These are phyloP conservation scores for Diplodia sapinea DNA, from an alignment of 2,329 filamentous ascomycete species.

Conservation along the genomic window DNA sequence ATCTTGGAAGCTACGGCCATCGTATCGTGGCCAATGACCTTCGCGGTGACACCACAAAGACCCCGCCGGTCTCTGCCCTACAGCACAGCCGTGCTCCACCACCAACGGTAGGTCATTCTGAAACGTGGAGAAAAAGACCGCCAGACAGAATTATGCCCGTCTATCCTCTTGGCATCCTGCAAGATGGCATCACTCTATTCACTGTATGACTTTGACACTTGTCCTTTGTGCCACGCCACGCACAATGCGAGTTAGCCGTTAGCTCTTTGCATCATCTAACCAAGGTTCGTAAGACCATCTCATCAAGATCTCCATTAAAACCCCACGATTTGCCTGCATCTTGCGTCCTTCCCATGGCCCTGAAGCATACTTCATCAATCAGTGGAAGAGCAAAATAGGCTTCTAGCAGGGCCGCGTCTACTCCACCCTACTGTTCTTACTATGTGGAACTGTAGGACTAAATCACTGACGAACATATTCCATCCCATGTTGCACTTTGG, in stretches of 20 bases:
- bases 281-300: neutral
- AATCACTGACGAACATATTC: slow-evolving; percentile 54
- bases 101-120: neutral
- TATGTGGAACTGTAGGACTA: slow-evolving; percentile 54
- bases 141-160: neutral
- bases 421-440: slow-evolving; percentile 56
- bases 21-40: neutral
- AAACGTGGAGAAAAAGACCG: neutral
- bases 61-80: neutral
- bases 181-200: neutral
- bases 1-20: neutral
- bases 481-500: neutral
- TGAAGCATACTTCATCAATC: slow-evolving; percentile 57
- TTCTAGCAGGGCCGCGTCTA: slow-evolving; percentile 61
- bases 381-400: slow-evolving; percentile 58
- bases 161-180: neutral
- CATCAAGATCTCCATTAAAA: neutral
- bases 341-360: slow-evolving; percentile 52
- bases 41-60: neutral
- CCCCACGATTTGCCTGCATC: slow-evolving; percentile 59
- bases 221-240: neutral
- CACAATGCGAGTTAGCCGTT: neutral
- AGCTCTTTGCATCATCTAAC: neutral
- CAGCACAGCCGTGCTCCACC: neutral
- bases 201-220: neutral